Conservation (phyloP, 345 rosid species). For the Linum tenue region DNA sequence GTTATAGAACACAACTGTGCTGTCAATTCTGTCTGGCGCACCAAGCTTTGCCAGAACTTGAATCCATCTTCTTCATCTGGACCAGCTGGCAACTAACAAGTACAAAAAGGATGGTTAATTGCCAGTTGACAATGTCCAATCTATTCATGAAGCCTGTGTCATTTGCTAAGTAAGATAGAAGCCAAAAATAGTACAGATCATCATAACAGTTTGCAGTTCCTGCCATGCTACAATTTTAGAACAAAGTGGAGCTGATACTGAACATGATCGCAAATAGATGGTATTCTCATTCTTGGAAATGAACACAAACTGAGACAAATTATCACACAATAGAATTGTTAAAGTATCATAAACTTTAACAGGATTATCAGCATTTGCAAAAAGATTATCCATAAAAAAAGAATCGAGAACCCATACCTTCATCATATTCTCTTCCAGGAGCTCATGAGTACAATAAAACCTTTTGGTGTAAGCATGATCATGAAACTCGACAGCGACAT, state of each 20-base stretch:
- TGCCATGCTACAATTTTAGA: too few relatives aligned
- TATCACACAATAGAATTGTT: too few relatives aligned
- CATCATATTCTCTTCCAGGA: conserved; percentile 61
- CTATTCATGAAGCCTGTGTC: neutral
- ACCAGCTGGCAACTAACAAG: conserved; percentile 47
- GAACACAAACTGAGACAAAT: too few relatives aligned
- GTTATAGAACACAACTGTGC: conserved; percentile 87
- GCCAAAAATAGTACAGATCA: neutral
- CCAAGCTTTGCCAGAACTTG: conserved; percentile 85
- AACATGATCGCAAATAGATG: too few relatives aligned
- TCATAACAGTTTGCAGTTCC: neutral
- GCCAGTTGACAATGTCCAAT: neutral
- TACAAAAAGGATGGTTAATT: conserved; percentile 15
- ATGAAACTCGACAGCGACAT: conserved; percentile 80
- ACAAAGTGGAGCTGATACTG: too few relatives aligned
- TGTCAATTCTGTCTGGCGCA: conserved; percentile 87
- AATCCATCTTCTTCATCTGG: conserved; percentile 62
- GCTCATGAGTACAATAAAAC: conserved; percentile 66
- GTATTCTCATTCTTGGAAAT: too few relatives aligned
- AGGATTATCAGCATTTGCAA: neutral
- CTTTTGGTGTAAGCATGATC: conserved; percentile 82
- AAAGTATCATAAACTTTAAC: too few relatives aligned
- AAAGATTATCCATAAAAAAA: conserved; percentile 1
- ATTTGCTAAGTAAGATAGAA: neutral
- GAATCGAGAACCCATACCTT: conserved; percentile 40